A percentile compares a stretch with the other conserved stretches of the same genome.
phyloP scores from a whole-genome alignment of 495 filamentous ascomycete genomes.

The Aeminium ludgeri region DNA sequence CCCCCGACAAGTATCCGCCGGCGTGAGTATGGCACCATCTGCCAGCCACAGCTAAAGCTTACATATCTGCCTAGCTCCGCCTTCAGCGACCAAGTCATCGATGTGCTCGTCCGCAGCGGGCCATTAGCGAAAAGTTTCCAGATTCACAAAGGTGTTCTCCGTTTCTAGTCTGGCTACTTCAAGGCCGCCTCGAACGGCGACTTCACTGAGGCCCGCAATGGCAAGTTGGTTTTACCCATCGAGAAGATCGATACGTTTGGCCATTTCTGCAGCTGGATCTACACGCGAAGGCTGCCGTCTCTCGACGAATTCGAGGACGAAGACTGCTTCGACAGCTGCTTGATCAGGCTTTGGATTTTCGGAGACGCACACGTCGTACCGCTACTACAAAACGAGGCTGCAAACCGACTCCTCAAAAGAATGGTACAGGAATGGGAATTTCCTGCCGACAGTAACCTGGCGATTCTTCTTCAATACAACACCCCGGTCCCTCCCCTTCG shows the following conservation, averaged over 20 bases:
- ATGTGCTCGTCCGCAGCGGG: slow-evolving; percentile 1
- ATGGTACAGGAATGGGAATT: not conserved
- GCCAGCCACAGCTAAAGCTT: not conserved
- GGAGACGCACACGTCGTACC: slow-evolving; percentile 3
- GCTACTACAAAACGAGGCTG: slow-evolving; percentile 1
- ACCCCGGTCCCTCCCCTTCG: too few species aligned
- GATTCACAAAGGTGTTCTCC: slow-evolving; percentile 3
- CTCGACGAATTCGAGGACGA: not conserved
- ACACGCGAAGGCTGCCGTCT: not conserved
- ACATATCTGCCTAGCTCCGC: not conserved
- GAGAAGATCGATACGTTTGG: not conserved
- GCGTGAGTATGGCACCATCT: not conserved
- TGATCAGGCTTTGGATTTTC: not conserved
- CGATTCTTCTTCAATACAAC: too few species aligned
- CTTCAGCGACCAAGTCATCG: not conserved
- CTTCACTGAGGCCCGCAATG: not conserved
- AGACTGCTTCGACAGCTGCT: not conserved
- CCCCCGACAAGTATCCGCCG: too few species aligned
- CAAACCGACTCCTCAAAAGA: not conserved
- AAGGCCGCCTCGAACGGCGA: not conserved
- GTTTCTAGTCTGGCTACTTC: slow-evolving; percentile 8
- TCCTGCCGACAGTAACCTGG: not conserved
- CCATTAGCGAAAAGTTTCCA: not conserved
- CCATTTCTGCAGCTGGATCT: slow-evolving; percentile 2
- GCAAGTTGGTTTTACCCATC: not conserved